Percentiles rank a stretch among this genome's conserved stretches.
phyloP scores from a whole-genome alignment of 345 rosid genomes.

The Murraya paniculata region DNA sequence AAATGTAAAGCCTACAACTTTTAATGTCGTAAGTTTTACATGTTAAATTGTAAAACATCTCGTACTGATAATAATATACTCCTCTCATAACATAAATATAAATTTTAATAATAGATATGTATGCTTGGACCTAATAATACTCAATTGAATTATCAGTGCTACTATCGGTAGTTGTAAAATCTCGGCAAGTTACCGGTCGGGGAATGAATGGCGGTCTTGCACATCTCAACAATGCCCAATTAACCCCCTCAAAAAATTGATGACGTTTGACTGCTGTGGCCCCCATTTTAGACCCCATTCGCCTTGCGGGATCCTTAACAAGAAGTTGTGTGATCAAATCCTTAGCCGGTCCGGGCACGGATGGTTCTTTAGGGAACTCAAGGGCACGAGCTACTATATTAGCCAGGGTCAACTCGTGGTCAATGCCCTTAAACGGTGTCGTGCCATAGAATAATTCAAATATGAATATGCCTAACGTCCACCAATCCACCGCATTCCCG shows the following conservation, averaged over 20 bases:
- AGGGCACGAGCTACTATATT: slow-evolving; percentile 65
- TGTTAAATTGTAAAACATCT: neutral
- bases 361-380: slow-evolving; percentile 60
- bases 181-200: slow-evolving; percentile 11
- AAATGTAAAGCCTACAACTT: neutral
- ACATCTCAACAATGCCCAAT: slow-evolving; percentile 66
- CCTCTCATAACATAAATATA: neutral
- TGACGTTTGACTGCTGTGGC: slow-evolving; percentile 52
- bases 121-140: slow-evolving; percentile 23
- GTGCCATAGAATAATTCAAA: slow-evolving; percentile 52
- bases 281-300: slow-evolving; percentile 63
- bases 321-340: slow-evolving; percentile 54
- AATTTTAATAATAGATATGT: neutral
- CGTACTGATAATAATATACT: neutral
- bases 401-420: slow-evolving; percentile 55
- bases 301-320: slow-evolving; percentile 43
- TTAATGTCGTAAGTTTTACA: too few relatives aligned
- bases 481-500: slow-evolving; percentile 72
- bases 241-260: slow-evolving; percentile 47
- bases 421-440: slow-evolving; percentile 57
- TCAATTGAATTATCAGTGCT: slow-evolving; percentile 31
- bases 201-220: slow-evolving; percentile 49
- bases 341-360: slow-evolving; percentile 37
- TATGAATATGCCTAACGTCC: slow-evolving; percentile 63
- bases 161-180: neutral